Conservation (phyloP, 805 yeast species). For the Cyberlindnera lachancei region DNA sequence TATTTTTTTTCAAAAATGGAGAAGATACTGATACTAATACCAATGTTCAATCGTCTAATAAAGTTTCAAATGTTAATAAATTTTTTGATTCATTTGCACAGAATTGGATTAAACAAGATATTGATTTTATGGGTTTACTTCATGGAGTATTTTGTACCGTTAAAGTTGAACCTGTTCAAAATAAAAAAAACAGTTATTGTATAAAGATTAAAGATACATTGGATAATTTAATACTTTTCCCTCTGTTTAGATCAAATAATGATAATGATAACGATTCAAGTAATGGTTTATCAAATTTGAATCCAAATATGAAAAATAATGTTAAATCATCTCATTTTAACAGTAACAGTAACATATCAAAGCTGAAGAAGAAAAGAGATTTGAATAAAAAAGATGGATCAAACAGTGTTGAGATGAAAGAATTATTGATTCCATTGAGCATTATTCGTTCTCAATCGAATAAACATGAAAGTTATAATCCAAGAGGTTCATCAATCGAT, state of each 20-base stretch:
- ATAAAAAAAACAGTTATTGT: slow-evolving; percentile 29
- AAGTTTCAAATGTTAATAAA: slow-evolving; percentile 9
- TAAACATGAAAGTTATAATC: background rate
- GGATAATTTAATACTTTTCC: slow-evolving; percentile 23
- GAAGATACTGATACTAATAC: slow-evolving; percentile 1
- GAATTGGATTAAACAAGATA: slow-evolving; percentile 31
- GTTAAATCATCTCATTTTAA: background rate
- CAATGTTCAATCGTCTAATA: slow-evolving; percentile 6
- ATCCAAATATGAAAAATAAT: background rate
- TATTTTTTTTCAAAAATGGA: slow-evolving; percentile 28
- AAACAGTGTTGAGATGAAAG: background rate
- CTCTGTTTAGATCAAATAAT: slow-evolving; percentile 18
- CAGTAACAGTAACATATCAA: background rate
- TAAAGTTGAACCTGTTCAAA: slow-evolving; percentile 27
- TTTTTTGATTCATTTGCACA: slow-evolving; percentile 37
- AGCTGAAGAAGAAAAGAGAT: too few species aligned
- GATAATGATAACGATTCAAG: background rate
- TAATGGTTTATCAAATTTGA: background rate
- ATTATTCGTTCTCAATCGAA: background rate
- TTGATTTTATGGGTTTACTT: slow-evolving; percentile 27
- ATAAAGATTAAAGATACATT: slow-evolving; percentile 27
- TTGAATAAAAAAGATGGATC: background rate
- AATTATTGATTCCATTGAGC: background rate
- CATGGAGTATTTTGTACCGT: slow-evolving; percentile 39
- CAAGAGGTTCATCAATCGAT: background rate